Percentiles rank a stretch among this genome's conserved stretches.
phyloP scores from a whole-genome alignment of 1,284 basidiomycete species.

The Boletus smithii region DNA sequence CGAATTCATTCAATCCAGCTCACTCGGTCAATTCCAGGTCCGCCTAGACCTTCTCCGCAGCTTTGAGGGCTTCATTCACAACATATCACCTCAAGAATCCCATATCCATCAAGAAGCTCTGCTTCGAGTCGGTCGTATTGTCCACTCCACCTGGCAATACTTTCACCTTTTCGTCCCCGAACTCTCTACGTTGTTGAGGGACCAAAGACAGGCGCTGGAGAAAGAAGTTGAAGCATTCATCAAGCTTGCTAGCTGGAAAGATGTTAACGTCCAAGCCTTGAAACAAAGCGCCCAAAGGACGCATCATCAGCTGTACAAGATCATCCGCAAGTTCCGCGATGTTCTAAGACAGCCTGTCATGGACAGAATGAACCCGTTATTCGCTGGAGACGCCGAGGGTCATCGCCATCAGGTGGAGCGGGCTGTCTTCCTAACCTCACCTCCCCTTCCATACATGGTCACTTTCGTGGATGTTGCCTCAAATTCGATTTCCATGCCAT shows the following conservation, averaged over 20 bases:
- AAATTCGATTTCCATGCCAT: slow-evolving; percentile 11
- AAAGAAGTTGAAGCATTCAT: slow-evolving; percentile 84
- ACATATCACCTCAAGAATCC: slow-evolving; percentile 18
- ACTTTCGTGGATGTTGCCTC: slow-evolving; percentile 6
- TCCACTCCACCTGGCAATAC: slow-evolving; percentile 67
- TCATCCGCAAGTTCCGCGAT: slow-evolving; percentile 90
- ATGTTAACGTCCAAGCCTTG: slow-evolving; percentile 93
- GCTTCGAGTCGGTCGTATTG: slow-evolving; percentile 53
- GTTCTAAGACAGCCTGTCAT: slow-evolving; percentile 74
- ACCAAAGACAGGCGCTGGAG: slow-evolving; percentile 68
- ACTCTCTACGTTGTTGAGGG: slow-evolving; percentile 51
- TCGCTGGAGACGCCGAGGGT: slow-evolving; percentile 38
- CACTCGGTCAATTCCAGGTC: slow-evolving; percentile 78
- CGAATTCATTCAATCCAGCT: slow-evolving; percentile 74
- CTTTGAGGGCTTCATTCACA: slow-evolving; percentile 56
- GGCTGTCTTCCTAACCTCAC: slow-evolving; percentile 8
- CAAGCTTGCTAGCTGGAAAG: slow-evolving; percentile 97
- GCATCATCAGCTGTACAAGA: slow-evolving; percentile 90
- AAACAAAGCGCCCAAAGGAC: slow-evolving; percentile 89
- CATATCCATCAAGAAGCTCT: slow-evolving; percentile 35
- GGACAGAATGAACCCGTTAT: slow-evolving; percentile 39
- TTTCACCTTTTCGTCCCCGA: slow-evolving; percentile 62
- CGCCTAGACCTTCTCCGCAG: slow-evolving; percentile 71
- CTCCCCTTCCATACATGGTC: slow-evolving; percentile 2
- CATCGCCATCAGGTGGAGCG: slow-evolving; percentile 12